Evolutionary conservation across 805 yeast species (phyloP).

Genomic region (Torulaspora quercuum): DNA sequence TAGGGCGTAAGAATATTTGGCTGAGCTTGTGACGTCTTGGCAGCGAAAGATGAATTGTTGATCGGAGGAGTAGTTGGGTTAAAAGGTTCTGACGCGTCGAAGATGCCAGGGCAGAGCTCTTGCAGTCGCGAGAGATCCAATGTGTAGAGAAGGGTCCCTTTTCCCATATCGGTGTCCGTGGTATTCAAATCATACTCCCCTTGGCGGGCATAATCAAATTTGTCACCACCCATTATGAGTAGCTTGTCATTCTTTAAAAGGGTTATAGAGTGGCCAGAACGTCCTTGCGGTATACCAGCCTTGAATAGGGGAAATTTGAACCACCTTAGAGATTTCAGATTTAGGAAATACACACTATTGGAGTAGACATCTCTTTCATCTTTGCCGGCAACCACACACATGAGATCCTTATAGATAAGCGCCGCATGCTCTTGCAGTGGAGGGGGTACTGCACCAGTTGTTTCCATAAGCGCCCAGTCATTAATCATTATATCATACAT

Average conservation of each 20-base stretch:
- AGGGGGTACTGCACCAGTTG: conserved; percentile 58
- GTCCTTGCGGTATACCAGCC: conserved; percentile 62
- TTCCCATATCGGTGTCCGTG: conserved; percentile 49
- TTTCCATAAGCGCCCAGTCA: conserved; percentile 66
- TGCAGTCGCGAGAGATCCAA: conserved; percentile 49
- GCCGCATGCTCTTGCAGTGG: conserved; percentile 93
- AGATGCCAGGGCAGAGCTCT: conserved; percentile 40
- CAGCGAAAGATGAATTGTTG: conserved; percentile 9
- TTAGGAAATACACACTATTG: conserved; percentile 67
- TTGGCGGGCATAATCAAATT: conserved; percentile 57
- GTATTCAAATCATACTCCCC: conserved; percentile 51
- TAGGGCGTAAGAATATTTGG: conserved; percentile 33
- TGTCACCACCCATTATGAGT: conserved; percentile 89
- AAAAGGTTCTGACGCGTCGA: conserved; percentile 38
- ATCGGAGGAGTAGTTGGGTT: conserved; percentile 23
- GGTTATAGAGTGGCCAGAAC: conserved; percentile 90
- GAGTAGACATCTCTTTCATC: conserved; percentile 66
- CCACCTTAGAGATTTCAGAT: conserved; percentile 71
- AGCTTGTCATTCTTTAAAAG: conserved; percentile 63
- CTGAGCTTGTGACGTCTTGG: conserved; percentile 11
- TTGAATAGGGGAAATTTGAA: conserved; percentile 49
- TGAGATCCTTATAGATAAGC: conserved; percentile 67
- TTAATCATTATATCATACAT: conserved; percentile 66
- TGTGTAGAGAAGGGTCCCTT: conserved; percentile 59
- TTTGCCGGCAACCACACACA: conserved; percentile 90